Conservation (phyloP, 1,284 basidiomycete species). For the Mycena sp. region DNA sequence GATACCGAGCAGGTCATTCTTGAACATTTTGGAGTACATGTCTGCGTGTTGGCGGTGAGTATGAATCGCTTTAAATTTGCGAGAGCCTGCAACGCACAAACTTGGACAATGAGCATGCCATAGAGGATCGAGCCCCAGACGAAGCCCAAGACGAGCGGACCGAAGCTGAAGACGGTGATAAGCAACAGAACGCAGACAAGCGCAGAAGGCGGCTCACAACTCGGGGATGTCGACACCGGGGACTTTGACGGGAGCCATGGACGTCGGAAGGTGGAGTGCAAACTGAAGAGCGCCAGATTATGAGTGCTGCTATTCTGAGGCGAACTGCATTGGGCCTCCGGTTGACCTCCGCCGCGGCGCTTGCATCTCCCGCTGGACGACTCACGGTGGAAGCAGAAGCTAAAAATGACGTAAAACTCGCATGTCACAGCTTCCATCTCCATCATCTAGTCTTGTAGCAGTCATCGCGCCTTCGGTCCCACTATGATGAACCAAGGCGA, state of each 20-base stretch:
- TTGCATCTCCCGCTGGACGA: not conserved
- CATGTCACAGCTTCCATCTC: too few relatives aligned
- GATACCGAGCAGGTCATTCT: slow-evolving; percentile 15
- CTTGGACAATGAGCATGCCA: slow-evolving; percentile 25
- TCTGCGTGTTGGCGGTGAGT: not conserved
- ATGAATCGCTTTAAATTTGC: not conserved
- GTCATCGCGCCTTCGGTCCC: not conserved
- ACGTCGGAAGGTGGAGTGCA: not conserved
- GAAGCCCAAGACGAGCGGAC: slow-evolving; percentile 14
- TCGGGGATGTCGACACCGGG: slow-evolving; percentile 4
- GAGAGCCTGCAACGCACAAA: slow-evolving; percentile 13
- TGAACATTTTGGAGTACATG: slow-evolving; percentile 20
- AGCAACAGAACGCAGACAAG: not conserved
- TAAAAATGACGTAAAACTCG: not conserved
- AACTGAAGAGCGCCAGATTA: not conserved
- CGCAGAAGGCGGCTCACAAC: not conserved
- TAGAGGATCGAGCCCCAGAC: slow-evolving; percentile 25
- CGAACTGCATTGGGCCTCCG: not conserved
- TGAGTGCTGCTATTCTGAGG: not conserved
- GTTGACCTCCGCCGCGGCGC: not conserved
- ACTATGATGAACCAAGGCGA: not conserved
- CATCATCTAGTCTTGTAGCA: too few relatives aligned
- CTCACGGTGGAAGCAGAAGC: not conserved
- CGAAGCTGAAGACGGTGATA: not conserved
- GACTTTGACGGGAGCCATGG: slow-evolving; percentile 4